Base-by-base conservation (phyloP, 805 yeast genomes). In the Wickerhamiella sergipiensis region DNA sequence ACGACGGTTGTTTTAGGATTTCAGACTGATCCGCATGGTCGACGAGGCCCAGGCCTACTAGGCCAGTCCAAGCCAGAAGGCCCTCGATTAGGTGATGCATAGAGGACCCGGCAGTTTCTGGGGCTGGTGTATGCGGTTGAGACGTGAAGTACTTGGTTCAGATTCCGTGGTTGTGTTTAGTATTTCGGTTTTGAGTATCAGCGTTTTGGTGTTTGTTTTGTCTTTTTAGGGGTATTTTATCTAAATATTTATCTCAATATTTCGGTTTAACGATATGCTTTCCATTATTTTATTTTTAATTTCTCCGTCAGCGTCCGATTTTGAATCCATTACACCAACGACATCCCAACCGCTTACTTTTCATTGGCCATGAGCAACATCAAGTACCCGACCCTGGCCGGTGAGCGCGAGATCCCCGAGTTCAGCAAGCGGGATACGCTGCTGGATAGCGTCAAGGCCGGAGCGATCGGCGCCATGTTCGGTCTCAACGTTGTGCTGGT, bases 391-490 rank as follows among this genome's bases (percentile, higher is more conserved):
- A 46, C 53, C 45, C 57, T 52, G 46, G 57, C 55, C 33, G 54
- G 59, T 48, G 58, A 54, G 48, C 63, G 64, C 50, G 60, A 53
- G 22, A 74, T 74, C 57, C 74, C 78, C 18, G 56, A 67, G 42
- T 80, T 73, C 71, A 64, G 64, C 52, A 81, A 83, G 33, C 71
- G 79, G 31, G 79, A 79, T 61, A 78, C 85, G 15, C 67, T 72
- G 54, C 71, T 68, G 50, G 72, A 69, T 56, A 72, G 82, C 12
- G 61, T 71, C 45, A 71, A 70, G 48, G 72, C 79, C 24, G 73
- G 74, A 50, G 68, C 58, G 6, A 63, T 63, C 63, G 76, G 70
- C 55, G 71, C 58, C 63, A 70, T 69, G 63, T 72, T 70, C 59
- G 82, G 70, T 60, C 73, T 60, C 63, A 69, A 59, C 70, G 77